Base-by-base conservation (phyloP, 2,329 filamentous ascomycete genomes). In the Alternaria longipes region DNA sequence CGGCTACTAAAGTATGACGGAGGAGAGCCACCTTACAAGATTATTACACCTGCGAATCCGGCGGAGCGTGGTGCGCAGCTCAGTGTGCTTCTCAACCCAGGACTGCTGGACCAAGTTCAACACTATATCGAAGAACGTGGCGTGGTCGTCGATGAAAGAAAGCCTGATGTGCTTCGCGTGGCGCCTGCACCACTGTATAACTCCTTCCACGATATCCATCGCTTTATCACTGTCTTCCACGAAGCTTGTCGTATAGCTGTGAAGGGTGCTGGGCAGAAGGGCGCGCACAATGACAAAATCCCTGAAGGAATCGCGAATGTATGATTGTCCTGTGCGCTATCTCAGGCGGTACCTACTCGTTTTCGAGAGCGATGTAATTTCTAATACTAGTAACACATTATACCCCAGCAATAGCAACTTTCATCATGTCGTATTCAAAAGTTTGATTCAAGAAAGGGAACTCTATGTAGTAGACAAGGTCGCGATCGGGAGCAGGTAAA, bases 151-250 rank as follows among this genome's bases (percentile, higher is more conserved):
- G 93, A 97, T 74, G 91, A 95, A 84, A 84, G 93, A 60, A 92
- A 91, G 77, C 93, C 94, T 1, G 89, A 94, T 74, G 93, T 97
- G 16, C 89, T 97, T 52, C 84, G 93, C 2, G 88, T 96, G 1
- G 92, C 93, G 2, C 93, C 94, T 1, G 90, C 91, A 42, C 93
- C 93, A 8, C 77, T 97, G 67, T 97, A 97, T 79, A 94, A 94
- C 72, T 88, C 86, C 0, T 96, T 91, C 74, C 83, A 84, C 60
- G 93, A 97, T 69, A 89, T 93, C 7, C 74, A 78, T 60, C 71
- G 74, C 51, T 79, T 79, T 57, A 65, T 78, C 11, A 62, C 79
- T 32, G 79, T 87, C 14, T 88, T 89, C 68, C 72, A 80, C 6
- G 71, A 78, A 41, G 86, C 84, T 3, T 86, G 83, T 65, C 73